phyloP scores from a whole-genome alignment of 495 filamentous ascomycete genomes.

The Talaromyces liani region DNA sequence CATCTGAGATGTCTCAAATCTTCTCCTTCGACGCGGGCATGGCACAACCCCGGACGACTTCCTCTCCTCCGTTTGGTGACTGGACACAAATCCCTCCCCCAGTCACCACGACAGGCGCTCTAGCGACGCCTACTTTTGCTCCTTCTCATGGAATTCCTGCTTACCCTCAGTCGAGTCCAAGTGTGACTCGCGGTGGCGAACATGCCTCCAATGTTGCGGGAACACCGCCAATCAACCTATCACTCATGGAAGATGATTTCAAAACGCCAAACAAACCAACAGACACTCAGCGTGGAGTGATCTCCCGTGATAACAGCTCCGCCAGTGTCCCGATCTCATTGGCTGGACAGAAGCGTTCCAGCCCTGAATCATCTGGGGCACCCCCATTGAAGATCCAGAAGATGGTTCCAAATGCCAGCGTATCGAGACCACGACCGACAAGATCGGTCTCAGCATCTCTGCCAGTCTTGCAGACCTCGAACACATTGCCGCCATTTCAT shows the following conservation, averaged over 20 bases:
- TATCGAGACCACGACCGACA: conserved; percentile 22
- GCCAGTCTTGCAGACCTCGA: conserved; percentile 29
- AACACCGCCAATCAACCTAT: conserved; percentile 58
- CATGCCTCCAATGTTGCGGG: conserved; percentile 19
- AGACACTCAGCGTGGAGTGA: conserved; percentile 10
- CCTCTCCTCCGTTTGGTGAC: conserved; percentile 28
- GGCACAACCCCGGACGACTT: conserved; percentile 23
- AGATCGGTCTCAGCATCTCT: conserved; percentile 21
- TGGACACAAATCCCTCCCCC: conserved; percentile 32
- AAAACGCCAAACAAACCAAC: conserved; percentile 16
- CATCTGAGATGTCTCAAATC: conserved; percentile 23
- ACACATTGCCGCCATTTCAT: conserved; percentile 20
- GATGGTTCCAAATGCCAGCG: conserved; percentile 19
- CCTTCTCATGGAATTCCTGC: conserved; percentile 12
- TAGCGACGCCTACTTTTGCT: conserved; percentile 31
- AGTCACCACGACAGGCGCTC: conserved; percentile 18
- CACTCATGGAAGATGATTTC: conserved; percentile 67
- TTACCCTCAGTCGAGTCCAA: conserved; percentile 49
- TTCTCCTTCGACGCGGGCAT: conserved; percentile 6
- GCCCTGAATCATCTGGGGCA: conserved; percentile 29
- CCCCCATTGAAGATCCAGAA: conserved; percentile 40
- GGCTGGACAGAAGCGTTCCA: conserved; percentile 7
- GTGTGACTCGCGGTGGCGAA: conserved; percentile 34
- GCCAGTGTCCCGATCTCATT: conserved; percentile 13
- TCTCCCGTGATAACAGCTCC: conserved; percentile 13